Percentiles rank a stretch among this genome's conserved stretches.
Evolutionary conservation across 1,139 yeast species (phyloP).

Genomic region (Debaryomycetaceae sp.): DNA sequence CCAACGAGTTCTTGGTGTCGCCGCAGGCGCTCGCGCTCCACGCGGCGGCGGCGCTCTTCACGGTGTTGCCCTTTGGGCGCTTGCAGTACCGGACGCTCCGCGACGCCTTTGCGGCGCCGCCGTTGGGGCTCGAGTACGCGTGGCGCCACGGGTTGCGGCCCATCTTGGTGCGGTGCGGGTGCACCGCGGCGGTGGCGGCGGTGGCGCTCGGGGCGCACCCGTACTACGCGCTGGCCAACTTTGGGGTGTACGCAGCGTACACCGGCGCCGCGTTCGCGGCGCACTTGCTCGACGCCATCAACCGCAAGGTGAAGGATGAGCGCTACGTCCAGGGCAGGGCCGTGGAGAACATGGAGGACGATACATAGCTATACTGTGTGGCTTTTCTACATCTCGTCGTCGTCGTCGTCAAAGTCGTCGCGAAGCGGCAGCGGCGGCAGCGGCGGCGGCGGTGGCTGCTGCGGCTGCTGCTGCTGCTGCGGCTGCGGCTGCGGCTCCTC

Average conservation of each 20-base stretch:
- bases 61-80: slow-evolving; percentile 7
- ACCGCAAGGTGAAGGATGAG: slow-evolving; percentile 53
- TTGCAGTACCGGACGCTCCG: background rate
- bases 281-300: slow-evolving; percentile 19
- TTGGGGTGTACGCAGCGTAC: slow-evolving; percentile 12
- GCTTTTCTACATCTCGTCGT: no score
- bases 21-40: slow-evolving; percentile 16
- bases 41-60: slow-evolving; percentile 15
- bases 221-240: slow-evolving; percentile 4
- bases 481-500: slow-evolving; percentile 8
- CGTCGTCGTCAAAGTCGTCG: no score
- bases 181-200: slow-evolving; percentile 6
- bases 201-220: slow-evolving; percentile 3
- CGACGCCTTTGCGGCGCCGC: slow-evolving; percentile 16
- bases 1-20: slow-evolving; percentile 11
- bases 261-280: slow-evolving; percentile 11
- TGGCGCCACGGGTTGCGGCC: slow-evolving; percentile 6
- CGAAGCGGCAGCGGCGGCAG: slow-evolving; percentile 6
- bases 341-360: slow-evolving; percentile 38
- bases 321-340: slow-evolving; percentile 60
- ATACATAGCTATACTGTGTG: background rate
- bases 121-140: slow-evolving; percentile 14
- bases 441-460: slow-evolving; percentile 9
- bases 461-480: slow-evolving; percentile 8
- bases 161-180: background rate